These are phyloP conservation scores for Paramecium biaurelia DNA, from an alignment of 73 alveolate genomes.

Conservation along the genomic window DNA sequence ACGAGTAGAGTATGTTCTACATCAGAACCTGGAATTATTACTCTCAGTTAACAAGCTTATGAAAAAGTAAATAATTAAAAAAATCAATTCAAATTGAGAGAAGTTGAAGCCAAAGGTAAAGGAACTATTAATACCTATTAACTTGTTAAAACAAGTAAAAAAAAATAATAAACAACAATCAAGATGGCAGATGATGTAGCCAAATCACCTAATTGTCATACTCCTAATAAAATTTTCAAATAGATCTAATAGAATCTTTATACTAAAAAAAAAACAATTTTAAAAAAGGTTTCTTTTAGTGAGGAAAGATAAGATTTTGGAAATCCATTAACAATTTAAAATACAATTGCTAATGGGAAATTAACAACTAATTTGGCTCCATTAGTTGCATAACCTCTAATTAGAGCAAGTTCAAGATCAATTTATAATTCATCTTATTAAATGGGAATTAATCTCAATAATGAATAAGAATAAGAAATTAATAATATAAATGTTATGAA, in stretches of 20 bases:
- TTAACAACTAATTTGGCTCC: not conserved
- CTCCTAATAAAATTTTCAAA: not conserved
- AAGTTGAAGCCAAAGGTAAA: slow-evolving; percentile 81
- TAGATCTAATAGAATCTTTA: not conserved
- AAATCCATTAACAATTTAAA: not conserved
- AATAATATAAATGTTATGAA: not conserved
- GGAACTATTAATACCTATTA: slow-evolving; percentile 77
- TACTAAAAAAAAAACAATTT: not conserved
- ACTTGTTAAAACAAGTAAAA: slow-evolving; percentile 60
- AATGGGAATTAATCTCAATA: not conserved
- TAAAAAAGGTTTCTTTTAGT: not conserved
- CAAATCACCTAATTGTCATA: slow-evolving; percentile 3
- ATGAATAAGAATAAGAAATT: not conserved
- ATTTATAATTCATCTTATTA: not conserved
- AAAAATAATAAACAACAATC: slow-evolving; percentile 52
- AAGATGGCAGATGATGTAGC: slow-evolving; percentile 64
- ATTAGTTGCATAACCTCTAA: not conserved
- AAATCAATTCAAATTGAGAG: not conserved
- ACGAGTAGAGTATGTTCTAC: slow-evolving; percentile 92
- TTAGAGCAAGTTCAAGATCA: not conserved
- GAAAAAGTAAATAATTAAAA: not conserved
- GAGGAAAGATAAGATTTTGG: slow-evolving; percentile 8
- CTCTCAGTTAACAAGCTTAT: slow-evolving; percentile 29
- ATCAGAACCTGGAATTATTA: slow-evolving; percentile 62
- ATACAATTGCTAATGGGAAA: not conserved